These are phyloP conservation scores for Ophiostoma angusticollis DNA, from an alignment of 2,329 filamentous ascomycete species.

Conservation along the genomic window DNA sequence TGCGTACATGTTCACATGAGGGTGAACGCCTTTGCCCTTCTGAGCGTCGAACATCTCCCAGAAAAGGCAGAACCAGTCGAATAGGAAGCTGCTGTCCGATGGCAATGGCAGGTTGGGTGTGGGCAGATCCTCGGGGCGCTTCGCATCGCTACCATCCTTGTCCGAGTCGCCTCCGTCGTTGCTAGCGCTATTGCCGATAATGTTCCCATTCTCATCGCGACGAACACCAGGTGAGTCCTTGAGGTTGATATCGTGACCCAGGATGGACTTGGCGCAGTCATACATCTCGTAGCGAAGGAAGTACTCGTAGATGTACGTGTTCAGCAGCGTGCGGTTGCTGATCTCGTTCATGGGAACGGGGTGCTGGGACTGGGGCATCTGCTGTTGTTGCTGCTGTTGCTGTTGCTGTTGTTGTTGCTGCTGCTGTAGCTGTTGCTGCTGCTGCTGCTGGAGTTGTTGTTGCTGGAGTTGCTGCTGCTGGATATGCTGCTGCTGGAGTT, in stretches of 20 bases:
- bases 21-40: conserved; percentile 52
- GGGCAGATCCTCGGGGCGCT: conserved; percentile 70
- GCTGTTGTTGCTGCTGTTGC: conserved; percentile 18
- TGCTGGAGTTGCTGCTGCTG: neutral
- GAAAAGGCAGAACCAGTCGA: conserved; percentile 95
- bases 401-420: conserved; percentile 15
- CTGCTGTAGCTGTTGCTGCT: conserved; percentile 1
- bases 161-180: conserved; percentile 76
- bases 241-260: conserved; percentile 55
- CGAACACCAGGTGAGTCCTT: conserved; percentile 59
- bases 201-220: conserved; percentile 54
- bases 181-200: conserved; percentile 53
- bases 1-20: conserved; percentile 62
- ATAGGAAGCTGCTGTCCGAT: conserved; percentile 70
- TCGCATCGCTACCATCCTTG: conserved; percentile 63
- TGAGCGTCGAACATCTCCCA: conserved; percentile 91
- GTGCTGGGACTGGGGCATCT: neutral
- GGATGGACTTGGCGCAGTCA: conserved; percentile 66
- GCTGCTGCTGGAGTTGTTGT: conserved; percentile 2
- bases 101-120: conserved; percentile 54
- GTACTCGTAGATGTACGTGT: conserved; percentile 86
- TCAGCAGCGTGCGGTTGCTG: conserved; percentile 46
- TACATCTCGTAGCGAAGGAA: conserved; percentile 77
- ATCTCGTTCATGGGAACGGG: conserved; percentile 29
- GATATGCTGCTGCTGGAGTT: conserved; percentile 3